These are phyloP conservation scores for Thuidium tamariscinum DNA, from an alignment of 225 moss, liverwort and hornwort species.

Conservation along the genomic window DNA sequence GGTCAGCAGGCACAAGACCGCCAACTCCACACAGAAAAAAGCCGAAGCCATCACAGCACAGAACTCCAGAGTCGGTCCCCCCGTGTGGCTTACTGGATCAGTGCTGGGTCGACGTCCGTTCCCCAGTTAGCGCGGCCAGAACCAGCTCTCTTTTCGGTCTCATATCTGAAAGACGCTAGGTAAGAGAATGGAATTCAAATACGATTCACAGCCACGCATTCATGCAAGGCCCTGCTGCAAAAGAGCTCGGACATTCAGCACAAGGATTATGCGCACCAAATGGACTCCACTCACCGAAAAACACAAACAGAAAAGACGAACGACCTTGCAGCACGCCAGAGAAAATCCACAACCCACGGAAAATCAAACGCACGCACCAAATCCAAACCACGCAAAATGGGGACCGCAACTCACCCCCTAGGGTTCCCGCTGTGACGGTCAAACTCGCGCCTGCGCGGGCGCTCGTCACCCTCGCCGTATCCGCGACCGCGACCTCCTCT, in stretches of 20 bases:
- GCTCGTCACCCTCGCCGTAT: slow-evolving; percentile 51
- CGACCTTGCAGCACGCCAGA: background rate
- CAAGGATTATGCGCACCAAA: background rate
- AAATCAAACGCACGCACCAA: background rate
- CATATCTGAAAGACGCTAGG: slow-evolving; percentile 44
- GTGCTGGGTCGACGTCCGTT: slow-evolving; percentile 47
- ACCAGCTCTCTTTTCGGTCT: slow-evolving; percentile 74
- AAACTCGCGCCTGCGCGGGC: slow-evolving; percentile 62
- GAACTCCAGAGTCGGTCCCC: background rate
- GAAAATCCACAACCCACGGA: background rate
- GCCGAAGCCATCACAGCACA: background rate
- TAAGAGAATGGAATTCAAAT: background rate
- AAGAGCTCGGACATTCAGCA: background rate
- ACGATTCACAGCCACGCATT: background rate
- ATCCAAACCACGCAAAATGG: background rate
- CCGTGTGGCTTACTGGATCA: slow-evolving; percentile 46
- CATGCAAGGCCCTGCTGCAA: background rate
- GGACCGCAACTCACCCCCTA: slow-evolving; percentile 37
- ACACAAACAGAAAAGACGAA: background rate
- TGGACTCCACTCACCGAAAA: background rate
- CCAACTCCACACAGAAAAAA: background rate
- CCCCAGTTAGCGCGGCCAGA: slow-evolving; percentile 95
- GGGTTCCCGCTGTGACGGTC: slow-evolving; percentile 85
- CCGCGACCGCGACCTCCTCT: slow-evolving; percentile 59
- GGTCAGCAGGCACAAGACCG: background rate